Conservation (phyloP, 495 filamentous ascomycete genomes). For the Annulohypoxylon bovei region DNA sequence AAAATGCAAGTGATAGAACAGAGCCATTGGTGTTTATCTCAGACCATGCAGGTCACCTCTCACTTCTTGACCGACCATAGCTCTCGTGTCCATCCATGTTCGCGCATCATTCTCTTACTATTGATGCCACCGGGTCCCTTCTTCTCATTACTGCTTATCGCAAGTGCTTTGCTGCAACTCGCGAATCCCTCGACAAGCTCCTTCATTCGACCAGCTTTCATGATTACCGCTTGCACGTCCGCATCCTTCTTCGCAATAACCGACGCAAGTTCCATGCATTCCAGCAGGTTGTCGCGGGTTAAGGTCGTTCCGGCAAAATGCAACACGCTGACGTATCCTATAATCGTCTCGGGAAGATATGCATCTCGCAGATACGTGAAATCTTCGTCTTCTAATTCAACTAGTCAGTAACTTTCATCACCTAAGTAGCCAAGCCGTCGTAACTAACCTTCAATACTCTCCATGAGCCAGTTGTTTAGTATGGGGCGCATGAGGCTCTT, state of each 20-base stretch:
- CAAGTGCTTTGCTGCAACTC: constrained; percentile 74
- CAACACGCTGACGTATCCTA: constrained; percentile 80
- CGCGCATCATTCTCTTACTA: constrained; percentile 64
- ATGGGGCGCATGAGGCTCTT: constrained; percentile 58
- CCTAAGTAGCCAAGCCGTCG: not conserved
- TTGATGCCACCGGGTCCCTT: constrained; percentile 46
- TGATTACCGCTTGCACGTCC: constrained; percentile 72
- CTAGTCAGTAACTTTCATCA: constrained; percentile 26
- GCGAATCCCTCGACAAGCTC: constrained; percentile 83
- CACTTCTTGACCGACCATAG: constrained; percentile 60
- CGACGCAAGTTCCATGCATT: constrained; percentile 81
- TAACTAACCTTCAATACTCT: constrained; percentile 49
- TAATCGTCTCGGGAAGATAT: constrained; percentile 82
- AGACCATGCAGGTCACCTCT: not conserved
- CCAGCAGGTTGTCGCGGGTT: constrained; percentile 70
- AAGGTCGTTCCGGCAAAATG: constrained; percentile 73
- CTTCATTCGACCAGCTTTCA: constrained; percentile 72
- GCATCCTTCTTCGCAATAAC: constrained; percentile 72
- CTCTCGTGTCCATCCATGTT: constrained; percentile 63
- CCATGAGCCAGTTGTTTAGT: constrained; percentile 56
- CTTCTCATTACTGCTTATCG: constrained; percentile 67
- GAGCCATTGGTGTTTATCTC: not conserved
- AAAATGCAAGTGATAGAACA: constrained; percentile 13
- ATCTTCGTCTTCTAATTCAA: constrained; percentile 50
- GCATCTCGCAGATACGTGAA: constrained; percentile 68